Percentiles rank a stretch among this genome's conserved stretches.
These are phyloP conservation scores for Huntiella decipiens DNA, from an alignment of 2,329 filamentous ascomycete species.

Conservation along the genomic window DNA sequence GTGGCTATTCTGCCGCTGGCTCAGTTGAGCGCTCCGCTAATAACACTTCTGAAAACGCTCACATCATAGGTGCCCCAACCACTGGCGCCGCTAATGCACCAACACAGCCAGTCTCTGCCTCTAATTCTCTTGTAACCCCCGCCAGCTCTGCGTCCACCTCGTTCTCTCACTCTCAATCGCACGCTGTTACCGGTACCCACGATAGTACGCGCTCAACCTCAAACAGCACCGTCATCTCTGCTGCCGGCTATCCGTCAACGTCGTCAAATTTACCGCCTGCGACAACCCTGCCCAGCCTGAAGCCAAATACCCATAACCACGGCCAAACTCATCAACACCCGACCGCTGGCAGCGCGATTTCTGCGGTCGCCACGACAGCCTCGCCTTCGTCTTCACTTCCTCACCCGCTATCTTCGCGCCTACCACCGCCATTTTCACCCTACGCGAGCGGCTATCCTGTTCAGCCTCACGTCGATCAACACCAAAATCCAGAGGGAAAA, in stretches of 20 bases:
- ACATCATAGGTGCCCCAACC: conserved; percentile 40
- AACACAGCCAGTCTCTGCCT: not conserved
- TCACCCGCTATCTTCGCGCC: not conserved
- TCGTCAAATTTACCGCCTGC: conserved; percentile 1
- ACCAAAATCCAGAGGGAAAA: not conserved
- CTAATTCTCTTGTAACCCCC: conserved; percentile 3
- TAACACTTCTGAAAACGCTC: not conserved
- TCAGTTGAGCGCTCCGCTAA: conserved; percentile 2
- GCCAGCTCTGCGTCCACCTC: not conserved
- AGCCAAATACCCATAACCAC: conserved; percentile 7
- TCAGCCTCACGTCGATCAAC: conserved; percentile 1
- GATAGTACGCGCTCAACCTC: not conserved
- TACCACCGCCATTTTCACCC: conserved; percentile 5
- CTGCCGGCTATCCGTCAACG: conserved; percentile 4
- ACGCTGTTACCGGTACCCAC: too few relatives aligned
- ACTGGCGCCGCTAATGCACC: conserved; percentile 43
- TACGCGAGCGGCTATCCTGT: conserved; percentile 1
- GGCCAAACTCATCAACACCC: conserved; percentile 3
- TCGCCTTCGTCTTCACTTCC: conserved; percentile 7
- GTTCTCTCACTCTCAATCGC: not conserved
- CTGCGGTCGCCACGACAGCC: conserved; percentile 6
- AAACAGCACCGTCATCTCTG: not conserved
- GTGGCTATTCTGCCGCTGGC: not conserved
- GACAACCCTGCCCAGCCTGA: conserved; percentile 8
- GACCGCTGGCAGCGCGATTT: conserved; percentile 8